Conservation (phyloP, 495 filamentous ascomycete genomes). For the Penicillium subrubescens region DNA sequence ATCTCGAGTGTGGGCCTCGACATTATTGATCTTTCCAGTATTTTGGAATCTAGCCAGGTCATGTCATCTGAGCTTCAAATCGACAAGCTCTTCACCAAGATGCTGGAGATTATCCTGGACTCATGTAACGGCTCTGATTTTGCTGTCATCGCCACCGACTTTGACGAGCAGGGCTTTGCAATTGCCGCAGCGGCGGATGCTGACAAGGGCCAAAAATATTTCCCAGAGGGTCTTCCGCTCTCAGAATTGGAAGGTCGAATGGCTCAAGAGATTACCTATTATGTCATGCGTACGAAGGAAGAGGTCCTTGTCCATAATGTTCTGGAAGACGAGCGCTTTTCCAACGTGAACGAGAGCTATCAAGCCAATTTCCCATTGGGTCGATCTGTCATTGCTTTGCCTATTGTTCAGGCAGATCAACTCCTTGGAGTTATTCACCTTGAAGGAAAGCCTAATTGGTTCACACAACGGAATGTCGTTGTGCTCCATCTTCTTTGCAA, state of each 20-base stretch:
- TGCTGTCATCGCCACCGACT: constrained; percentile 76
- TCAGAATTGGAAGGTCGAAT: constrained; percentile 64
- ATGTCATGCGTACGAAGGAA: constrained; percentile 82
- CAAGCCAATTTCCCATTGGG: constrained; percentile 66
- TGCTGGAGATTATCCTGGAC: constrained; percentile 88
- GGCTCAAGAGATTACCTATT: constrained; percentile 76
- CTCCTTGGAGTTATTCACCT: constrained; percentile 84
- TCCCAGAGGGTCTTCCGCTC: constrained; percentile 66
- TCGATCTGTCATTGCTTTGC: constrained; percentile 81
- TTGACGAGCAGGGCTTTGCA: constrained; percentile 69
- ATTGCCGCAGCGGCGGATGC: constrained; percentile 76
- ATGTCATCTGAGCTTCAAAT: constrained; percentile 87
- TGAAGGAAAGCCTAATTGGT: constrained; percentile 80
- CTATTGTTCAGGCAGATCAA: constrained; percentile 77
- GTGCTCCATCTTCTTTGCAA: constrained; percentile 85
- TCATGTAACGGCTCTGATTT: constrained; percentile 81
- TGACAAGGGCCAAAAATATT: constrained; percentile 58
- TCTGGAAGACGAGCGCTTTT: constrained; percentile 82
- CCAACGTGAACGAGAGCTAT: constrained; percentile 74
- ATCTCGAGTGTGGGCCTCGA: constrained; percentile 58
- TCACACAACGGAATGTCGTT: constrained; percentile 85
- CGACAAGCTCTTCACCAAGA: constrained; percentile 80
- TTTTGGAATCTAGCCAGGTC: constrained; percentile 84
- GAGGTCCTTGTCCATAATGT: constrained; percentile 82
- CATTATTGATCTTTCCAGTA: constrained; percentile 85